Base-by-base conservation (phyloP, 805 yeast species). In the Maudiozyma barnettii region DNA sequence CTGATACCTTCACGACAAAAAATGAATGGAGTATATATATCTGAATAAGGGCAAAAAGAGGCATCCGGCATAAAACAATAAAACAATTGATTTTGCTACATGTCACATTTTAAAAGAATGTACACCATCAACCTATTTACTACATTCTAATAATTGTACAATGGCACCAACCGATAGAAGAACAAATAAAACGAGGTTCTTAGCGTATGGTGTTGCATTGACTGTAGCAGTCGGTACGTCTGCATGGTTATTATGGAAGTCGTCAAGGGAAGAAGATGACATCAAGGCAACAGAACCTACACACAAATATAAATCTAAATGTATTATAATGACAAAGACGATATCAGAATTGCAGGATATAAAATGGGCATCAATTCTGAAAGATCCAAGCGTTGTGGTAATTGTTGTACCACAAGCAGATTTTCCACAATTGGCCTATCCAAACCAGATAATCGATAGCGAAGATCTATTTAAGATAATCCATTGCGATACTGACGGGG, bases 401-500 rank as follows among this genome's bases (percentile, higher is more conserved):
- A 50, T 72, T 1, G 54, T 71, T 23, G 61, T 66, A 2, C 70
- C 74, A 5, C 60, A 57, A 5, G 45, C 26, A 33, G 54, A 4
- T 13, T 51, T 18, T 42, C 44, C 30, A 54, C 58, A 48, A 8
- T 41, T 48, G 4, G 30, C 43, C 8, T n/a, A 41, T 12, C 43
- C 18, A 36, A 45, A 45, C 31, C 29, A 39, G 3, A 45, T 56
- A 12, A 48, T 68, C 1, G 60, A 63, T 2, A 39, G 51, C 2
- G 49, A 48, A 1, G 44, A 57, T 21, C 45, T 50, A 19, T 60
- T 59, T 49, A 68, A 72, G 45, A 54, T 75, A 12, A 71, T 78
- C 2, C 65, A 64, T 42, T 74, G 80, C 43, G 73, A 69, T n/a
- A 70, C 75, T 0, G 65, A 65, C 46, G 64, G 61, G 12, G 81